These are phyloP conservation scores for Colletotrichum navitas DNA, from an alignment of 2,329 filamentous ascomycete species.

Conservation along the genomic window DNA sequence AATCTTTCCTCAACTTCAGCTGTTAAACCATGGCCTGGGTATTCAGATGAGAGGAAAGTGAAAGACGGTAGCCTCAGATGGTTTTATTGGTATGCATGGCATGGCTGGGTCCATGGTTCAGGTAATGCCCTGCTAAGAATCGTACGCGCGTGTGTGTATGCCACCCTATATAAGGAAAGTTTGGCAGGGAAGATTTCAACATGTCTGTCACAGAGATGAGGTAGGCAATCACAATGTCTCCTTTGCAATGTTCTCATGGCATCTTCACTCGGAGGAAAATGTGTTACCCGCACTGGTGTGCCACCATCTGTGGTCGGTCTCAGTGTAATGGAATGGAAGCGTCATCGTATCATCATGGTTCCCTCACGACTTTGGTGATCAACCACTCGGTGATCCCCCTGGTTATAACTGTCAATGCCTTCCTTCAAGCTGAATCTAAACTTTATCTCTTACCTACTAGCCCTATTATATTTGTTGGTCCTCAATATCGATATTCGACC, in stretches of 20 bases:
- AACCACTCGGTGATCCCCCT: neutral
- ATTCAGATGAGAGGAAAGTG: neutral
- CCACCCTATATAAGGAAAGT: neutral
- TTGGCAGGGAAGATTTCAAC: neutral
- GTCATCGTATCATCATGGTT: conserved; percentile 13
- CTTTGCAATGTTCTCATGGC: neutral
- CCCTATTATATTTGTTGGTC: neutral
- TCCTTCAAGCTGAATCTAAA: too few species aligned
- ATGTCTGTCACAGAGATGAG: neutral
- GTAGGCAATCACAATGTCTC: neutral
- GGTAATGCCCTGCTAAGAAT: neutral
- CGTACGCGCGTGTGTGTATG: too few species aligned
- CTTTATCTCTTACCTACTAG: neutral
- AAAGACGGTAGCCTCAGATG: neutral
- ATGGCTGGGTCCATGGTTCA: neutral
- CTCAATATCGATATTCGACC: neutral
- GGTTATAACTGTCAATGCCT: neutral
- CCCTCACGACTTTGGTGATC: neutral
- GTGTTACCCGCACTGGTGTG: neutral
- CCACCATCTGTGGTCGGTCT: neutral
- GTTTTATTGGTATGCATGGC: neutral
- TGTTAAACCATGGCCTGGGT: fast-evolving
- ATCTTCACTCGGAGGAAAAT: neutral
- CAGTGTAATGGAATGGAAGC: neutral
- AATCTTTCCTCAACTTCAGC: neutral